Evolutionary conservation across 805 yeast species (phyloP).

Genomic region (Torulaspora indica): DNA sequence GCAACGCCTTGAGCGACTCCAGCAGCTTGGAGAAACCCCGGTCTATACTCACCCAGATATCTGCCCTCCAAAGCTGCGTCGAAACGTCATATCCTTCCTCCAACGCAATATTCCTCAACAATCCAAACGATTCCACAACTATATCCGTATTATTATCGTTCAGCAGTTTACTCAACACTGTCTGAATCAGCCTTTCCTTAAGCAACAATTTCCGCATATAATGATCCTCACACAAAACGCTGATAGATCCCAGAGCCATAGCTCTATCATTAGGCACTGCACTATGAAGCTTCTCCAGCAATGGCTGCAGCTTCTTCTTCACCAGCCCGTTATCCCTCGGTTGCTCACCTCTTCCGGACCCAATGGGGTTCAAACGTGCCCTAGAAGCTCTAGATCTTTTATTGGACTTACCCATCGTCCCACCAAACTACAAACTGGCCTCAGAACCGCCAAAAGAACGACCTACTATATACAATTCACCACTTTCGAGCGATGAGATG

Average conservation of each 20-base stretch:
- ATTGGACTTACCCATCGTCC: constrained; percentile 68
- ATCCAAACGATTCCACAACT: constrained; percentile 74
- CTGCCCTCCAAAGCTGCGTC: constrained; percentile 68
- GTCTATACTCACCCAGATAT: constrained; percentile 63
- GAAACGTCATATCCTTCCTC: constrained; percentile 88
- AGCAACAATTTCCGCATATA: constrained; percentile 57
- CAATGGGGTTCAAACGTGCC: constrained; percentile 37
- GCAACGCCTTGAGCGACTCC: constrained; percentile 44
- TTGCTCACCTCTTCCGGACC: constrained; percentile 24
- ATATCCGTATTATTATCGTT: constrained; percentile 69
- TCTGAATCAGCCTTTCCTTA: constrained; percentile 65
- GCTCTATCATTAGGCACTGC: constrained; percentile 66
- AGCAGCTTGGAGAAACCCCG: constrained; percentile 48
- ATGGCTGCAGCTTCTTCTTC: constrained; percentile 58
- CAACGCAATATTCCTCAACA: constrained; percentile 70
- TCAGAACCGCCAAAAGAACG: neutral
- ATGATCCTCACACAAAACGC: constrained; percentile 65
- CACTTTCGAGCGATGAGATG: constrained; percentile 12
- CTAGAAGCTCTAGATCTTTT: constrained; percentile 53
- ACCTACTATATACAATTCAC: constrained; percentile 1
- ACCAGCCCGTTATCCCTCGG: constrained; percentile 48
- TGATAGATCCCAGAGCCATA: constrained; percentile 70
- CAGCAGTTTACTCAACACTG: constrained; percentile 57
- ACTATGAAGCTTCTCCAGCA: constrained; percentile 60
- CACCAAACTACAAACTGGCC: constrained; percentile 1